Percentiles rank a stretch among this genome's conserved stretches.
Evolutionary conservation across 2,329 filamentous ascomycete species (phyloP).

Genomic region (Trichothecium roseum): DNA sequence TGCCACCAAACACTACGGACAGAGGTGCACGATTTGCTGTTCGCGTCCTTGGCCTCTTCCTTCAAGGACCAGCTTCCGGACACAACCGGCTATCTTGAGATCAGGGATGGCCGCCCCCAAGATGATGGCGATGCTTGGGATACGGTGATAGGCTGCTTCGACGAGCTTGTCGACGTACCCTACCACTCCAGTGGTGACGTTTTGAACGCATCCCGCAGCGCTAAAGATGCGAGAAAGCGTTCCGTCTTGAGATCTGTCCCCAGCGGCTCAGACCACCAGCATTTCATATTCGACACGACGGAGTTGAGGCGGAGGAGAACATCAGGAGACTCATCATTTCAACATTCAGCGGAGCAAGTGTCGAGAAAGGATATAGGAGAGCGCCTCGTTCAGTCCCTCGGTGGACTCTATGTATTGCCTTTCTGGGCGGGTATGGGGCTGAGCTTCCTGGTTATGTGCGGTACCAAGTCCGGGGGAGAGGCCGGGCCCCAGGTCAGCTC

Average conservation of each 20-base stretch:
- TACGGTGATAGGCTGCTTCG: constrained; percentile 4
- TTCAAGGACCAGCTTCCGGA: constrained; percentile 1
- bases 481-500: not conserved
- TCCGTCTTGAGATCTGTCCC: constrained; percentile 1
- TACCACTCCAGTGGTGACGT: constrained; percentile 3
- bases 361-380: not conserved
- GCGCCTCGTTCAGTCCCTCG: constrained; percentile 1
- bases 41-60: constrained; percentile 3
- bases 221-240: constrained; percentile 3
- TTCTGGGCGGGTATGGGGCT: constrained; percentile 3
- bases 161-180: constrained; percentile 4
- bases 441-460: constrained; percentile 3
- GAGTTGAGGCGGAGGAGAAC: not conserved
- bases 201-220: constrained; percentile 2
- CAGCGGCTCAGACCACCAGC: constrained; percentile 1
- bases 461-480: constrained; percentile 2
- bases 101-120: constrained; percentile 4
- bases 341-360: not conserved
- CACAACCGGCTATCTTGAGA: constrained; percentile 1
- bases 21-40: constrained; percentile 2
- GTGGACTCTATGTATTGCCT: constrained; percentile 3
- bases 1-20: constrained; percentile 4
- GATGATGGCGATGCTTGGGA: constrained; percentile 2
- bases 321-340: not conserved
- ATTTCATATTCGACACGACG: constrained; percentile 3